Base-by-base conservation (phyloP, 2,329 filamentous ascomycete genomes). In the Calonectria pseudoturangicola region DNA sequence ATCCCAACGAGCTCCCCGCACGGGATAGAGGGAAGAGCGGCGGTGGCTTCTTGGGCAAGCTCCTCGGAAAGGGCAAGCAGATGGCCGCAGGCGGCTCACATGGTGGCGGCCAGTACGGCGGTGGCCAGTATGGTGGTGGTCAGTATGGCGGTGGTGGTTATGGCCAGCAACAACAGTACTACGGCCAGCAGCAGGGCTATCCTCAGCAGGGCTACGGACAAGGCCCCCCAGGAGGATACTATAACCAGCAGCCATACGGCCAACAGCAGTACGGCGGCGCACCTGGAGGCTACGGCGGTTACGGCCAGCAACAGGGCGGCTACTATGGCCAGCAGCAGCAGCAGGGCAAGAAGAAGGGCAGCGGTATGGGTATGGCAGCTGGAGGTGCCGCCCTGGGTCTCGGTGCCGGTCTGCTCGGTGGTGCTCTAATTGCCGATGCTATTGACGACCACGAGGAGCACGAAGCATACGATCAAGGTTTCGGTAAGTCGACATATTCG, bases 401-500 rank as follows among this genome's bases (percentile, higher is more conserved):
- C 4, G 95, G 95, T 77, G 95, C 93, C 75, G 95, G 95, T 83
- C 81, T 98, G 81, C 79, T 98, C 1, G 96, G 95, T 77, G 95
- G 95, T 68, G 90, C 91, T 74, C 74, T 98, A 79, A 84, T 98
- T 39, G 92, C 89, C 2, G 88, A 93, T 80, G 92, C 92, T 1
- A 87, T 96, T 64, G 85, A 93, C 69, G 90, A 92, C 73, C 82
- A 89, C 58, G 84, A 94, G 21, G 54, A 58, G 76, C 85, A 93
- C 72, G 87, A 91, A 6, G 89, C 90, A 36, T 93, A 89, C 69
- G 78, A 85, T 48, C 83, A 88, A 0, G 87, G 87, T 68, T 86
- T 82, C 71, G 66, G 84, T 86, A 77, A 82, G 84, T 82, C 18
- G 13, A 27, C 16, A 15, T 2, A 2, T 12, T 30, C 21, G 8